These are phyloP conservation scores for Phytophthora hibernalis DNA, from an alignment of 352 stramenopile genomes.

Conservation along the genomic window DNA sequence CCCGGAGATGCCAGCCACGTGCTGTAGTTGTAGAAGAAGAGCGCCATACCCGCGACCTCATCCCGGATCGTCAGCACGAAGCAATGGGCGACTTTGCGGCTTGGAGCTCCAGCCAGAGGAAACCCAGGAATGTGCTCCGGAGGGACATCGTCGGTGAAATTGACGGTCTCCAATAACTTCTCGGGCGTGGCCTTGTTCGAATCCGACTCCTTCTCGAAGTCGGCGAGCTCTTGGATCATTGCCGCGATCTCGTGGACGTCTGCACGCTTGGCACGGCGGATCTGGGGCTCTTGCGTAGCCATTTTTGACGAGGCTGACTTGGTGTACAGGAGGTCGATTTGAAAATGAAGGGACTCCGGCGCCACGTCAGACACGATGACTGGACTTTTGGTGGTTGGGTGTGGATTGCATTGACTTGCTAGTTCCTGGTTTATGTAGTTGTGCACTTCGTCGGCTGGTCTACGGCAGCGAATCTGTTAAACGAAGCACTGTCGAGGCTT, in stretches of 20 bases:
- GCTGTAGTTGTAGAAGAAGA: conserved; percentile 46
- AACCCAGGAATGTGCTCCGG: conserved; percentile 25
- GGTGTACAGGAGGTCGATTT: conserved; percentile 10
- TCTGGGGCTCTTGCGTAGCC: conserved; percentile 23
- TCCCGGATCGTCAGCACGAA: conserved; percentile 34
- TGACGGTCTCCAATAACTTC: conserved; percentile 40
- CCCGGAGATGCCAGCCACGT: conserved; percentile 34
- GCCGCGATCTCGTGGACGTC: conserved; percentile 32
- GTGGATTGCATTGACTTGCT: conserved; percentile 2
- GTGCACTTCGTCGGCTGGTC: not conserved
- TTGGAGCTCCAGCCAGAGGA: conserved; percentile 21
- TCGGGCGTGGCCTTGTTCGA: conserved; percentile 33
- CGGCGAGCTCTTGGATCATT: conserved; percentile 38
- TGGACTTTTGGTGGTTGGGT: conserved; percentile 2
- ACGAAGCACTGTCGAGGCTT: not conserved
- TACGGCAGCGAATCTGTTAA: not conserved
- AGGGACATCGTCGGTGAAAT: conserved; percentile 26
- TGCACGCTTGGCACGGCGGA: conserved; percentile 28
- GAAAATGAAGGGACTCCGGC: conserved; percentile 11
- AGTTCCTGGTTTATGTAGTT: conserved; percentile 14
- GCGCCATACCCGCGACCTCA: conserved; percentile 31
- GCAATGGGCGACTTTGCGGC: conserved; percentile 38
- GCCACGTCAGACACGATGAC: conserved; percentile 24
- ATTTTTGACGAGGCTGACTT: conserved; percentile 8
- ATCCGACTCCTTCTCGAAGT: conserved; percentile 38